Base-by-base conservation (phyloP, 768 basidiomycete species). In the Polyporus arcularius region DNA sequence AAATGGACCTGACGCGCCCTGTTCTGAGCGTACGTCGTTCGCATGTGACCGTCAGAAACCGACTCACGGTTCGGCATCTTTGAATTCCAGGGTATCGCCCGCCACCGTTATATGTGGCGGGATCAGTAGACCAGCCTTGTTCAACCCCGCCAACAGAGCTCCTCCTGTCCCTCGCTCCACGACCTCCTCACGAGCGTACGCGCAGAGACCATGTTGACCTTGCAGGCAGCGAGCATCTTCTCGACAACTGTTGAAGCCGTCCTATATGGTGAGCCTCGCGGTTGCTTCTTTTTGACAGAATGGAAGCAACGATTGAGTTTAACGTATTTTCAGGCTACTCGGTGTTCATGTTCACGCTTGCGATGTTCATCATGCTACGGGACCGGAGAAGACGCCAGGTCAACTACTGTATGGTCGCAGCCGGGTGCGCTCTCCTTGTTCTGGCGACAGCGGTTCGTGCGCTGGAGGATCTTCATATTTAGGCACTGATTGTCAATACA, bases 331-430 rank as follows among this genome's bases (percentile, higher is more conserved):
- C 46, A 69, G 68, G 68, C 38, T 69, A 64, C 38, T 67, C 66
- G 6, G 62, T 67, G 10, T 61, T 69, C 41, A 69, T 69, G 68
- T 69, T 65, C 61, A 62, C 57, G 32, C 50, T 69, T 41, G 64
- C 68, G n/a, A 55, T 64, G 47, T 67, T 64, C 62, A 67, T 69
- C 42, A 58, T 69, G 57, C 57, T 65, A 15, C 66, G 62, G 32
- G 63, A 64, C 43, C 57, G 62, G 21, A 55, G 53, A 15, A 52
- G 55, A 15, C 58, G 67, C 15, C 49, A 49, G 14, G 61, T 63
- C 42, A 68, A 66, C 47, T 60, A 61, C 26, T 58, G 50, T 10
- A 50, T 68, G 49, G 60, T 68, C 11, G 53, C 35, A 14, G 63
- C 65, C 12, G 65, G 62, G 3, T 60, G 60, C 42, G 56, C 61